phyloP scores from a whole-genome alignment of 768 basidiomycete species.

The Pisolithus microcarpus region DNA sequence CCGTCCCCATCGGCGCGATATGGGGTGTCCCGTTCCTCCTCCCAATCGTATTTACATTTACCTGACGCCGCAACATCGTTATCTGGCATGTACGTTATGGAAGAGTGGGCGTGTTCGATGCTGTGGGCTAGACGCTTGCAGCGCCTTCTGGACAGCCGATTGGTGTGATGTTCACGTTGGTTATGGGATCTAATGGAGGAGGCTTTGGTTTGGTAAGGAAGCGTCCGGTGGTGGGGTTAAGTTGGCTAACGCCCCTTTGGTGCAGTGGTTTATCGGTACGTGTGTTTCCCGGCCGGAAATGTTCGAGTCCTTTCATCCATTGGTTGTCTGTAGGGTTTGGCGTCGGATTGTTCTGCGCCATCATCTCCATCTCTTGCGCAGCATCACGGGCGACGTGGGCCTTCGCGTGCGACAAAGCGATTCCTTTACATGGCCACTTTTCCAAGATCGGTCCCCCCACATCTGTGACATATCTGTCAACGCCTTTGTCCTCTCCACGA shows the following conservation, averaged over 20 bases:
- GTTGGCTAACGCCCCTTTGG: background rate
- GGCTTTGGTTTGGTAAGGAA: constrained; percentile 55
- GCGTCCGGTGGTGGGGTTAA: background rate
- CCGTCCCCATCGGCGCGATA: constrained; percentile 45
- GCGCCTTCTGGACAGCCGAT: constrained; percentile 59
- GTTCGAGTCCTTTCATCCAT: too few relatives aligned
- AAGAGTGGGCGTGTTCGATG: background rate
- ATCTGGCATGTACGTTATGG: constrained; percentile 31
- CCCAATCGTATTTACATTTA: constrained; percentile 58
- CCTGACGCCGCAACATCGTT: constrained; percentile 50
- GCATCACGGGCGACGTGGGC: too few relatives aligned
- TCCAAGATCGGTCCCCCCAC: too few relatives aligned
- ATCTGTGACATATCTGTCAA: too few relatives aligned
- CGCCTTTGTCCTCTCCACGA: constrained; percentile 52
- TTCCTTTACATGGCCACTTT: too few relatives aligned
- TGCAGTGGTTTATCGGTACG: constrained; percentile 39
- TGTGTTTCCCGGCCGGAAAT: background rate
- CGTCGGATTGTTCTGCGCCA: constrained; percentile 52
- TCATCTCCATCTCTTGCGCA: constrained; percentile 62
- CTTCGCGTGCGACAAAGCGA: too few relatives aligned
- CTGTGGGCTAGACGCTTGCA: constrained; percentile 12
- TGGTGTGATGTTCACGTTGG: constrained; percentile 53
- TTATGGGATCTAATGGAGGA: constrained; percentile 55
- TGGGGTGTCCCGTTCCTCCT: constrained; percentile 50
- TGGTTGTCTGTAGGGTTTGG: constrained; percentile 38